Percentiles rank a stretch among this genome's conserved stretches.
These are phyloP conservation scores for Brasilioporus rufonigricans DNA, from an alignment of 768 basidiomycete species.

Conservation along the genomic window DNA sequence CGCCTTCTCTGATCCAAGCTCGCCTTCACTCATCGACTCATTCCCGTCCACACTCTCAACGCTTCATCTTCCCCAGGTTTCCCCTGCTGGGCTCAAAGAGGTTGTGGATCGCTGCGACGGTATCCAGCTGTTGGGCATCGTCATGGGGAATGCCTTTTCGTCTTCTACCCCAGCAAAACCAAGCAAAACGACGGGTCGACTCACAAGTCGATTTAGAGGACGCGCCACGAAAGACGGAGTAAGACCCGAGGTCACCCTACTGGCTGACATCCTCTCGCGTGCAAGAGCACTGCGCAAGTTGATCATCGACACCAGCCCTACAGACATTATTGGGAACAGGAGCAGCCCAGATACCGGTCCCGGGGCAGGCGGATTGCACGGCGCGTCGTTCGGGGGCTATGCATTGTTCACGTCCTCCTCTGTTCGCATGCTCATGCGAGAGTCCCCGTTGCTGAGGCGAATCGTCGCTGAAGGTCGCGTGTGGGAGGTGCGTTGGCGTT, in stretches of 20 bases:
- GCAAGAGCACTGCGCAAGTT: slow-evolving; percentile 15
- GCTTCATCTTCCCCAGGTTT: slow-evolving; percentile 23
- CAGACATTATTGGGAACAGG: background rate
- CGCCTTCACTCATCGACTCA: slow-evolving; percentile 31
- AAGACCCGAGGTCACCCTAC: slow-evolving; percentile 13
- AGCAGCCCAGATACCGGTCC: background rate
- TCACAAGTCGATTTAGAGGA: background rate
- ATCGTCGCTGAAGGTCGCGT: slow-evolving; percentile 49
- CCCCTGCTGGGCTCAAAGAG: slow-evolving; percentile 20
- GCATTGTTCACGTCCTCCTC: slow-evolving; percentile 41
- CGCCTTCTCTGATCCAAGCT: slow-evolving; percentile 16
- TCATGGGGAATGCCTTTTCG: slow-evolving; percentile 11
- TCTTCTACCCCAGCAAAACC: background rate
- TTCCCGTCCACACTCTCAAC: slow-evolving; percentile 34
- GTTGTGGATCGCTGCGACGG: slow-evolving; percentile 20
- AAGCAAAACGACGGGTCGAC: background rate
- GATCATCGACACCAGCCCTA: slow-evolving; percentile 15
- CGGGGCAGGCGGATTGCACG: background rate
- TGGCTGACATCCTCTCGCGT: slow-evolving; percentile 13
- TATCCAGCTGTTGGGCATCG: slow-evolving; percentile 19
- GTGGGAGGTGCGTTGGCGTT: slow-evolving; percentile 48
- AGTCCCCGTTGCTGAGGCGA: slow-evolving; percentile 36
- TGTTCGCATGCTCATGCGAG: slow-evolving; percentile 44
- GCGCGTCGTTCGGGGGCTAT: background rate
- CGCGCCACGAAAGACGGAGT: background rate